Evolutionary conservation across 2,329 filamentous ascomycete genomes (phyloP), one percentile per base, ranked within the genome.

Genomic region (Xylaria sp.): DNA sequence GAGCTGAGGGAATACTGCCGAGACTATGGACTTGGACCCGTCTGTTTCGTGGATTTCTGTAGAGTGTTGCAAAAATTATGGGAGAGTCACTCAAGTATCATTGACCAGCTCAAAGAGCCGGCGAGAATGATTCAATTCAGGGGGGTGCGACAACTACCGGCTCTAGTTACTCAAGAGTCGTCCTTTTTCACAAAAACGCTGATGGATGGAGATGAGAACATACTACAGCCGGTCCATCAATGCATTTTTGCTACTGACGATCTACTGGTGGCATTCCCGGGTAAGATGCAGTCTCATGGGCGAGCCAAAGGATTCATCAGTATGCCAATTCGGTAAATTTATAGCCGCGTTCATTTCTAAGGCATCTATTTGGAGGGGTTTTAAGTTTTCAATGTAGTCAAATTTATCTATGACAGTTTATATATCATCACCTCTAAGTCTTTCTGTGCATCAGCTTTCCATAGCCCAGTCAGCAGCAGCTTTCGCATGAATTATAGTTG

Each of bases 391-490:
- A 46, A 39, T 28, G 23, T 66, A 50, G 41, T 46, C 28, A 25
- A 36, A 41, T 15, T 63, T 36, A 15, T 55, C 2, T 46, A 58
- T 39, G 28, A 43, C 10, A 36, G 50, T 57, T 39, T 55, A 32
- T 43, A 48, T 58, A 20, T 23, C 20, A 20, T 58, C 5, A 36
- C 3, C 41, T 50, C 23, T 25, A 7, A 36, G 15, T 10, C 3
- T 53, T 34, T 28, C 2, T 48, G 45, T 23, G 4, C 18, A 65
- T 61, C 41, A 61, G 52, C 3, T 41, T 53, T 43, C 46, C 65
- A 70, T 70, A 13, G 65, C 65, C 68, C 68, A 67, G 15, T 70
- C 65, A 28, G 65, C 68, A 34, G 68, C 68, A 46, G 68, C 68
- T 41, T 63, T 63, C 4, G 66, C 68, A 39, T 69, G 68, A 30